Evolutionary conservation across 345 rosid species (phyloP), one percentile per base, ranked within the genome.

Genomic region (Euclidium syriacum): DNA sequence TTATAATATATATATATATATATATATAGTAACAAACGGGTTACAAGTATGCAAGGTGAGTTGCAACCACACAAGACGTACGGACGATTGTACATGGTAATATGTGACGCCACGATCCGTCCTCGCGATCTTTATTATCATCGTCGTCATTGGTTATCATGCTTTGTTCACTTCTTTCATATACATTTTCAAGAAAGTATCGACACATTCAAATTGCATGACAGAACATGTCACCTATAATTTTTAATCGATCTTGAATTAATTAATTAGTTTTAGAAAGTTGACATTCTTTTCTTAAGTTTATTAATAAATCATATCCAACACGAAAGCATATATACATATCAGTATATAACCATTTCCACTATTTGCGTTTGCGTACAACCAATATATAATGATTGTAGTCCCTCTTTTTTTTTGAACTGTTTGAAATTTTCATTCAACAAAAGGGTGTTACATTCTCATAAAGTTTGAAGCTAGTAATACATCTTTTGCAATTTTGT

Each of bases 61-160:
- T 39, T 56, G 56, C 47, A 57, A 19, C n/a, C 24, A 27, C 24
- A 15, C n/a, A n/a, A n/a, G 47, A 47, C 30, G 48, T 35, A 38
- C 64, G 64, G 49, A 38, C 40, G 20, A 18, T 26, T 8, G 7
- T 42, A 16, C 35, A 42, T 32, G 22, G 62, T 44, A 10, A 36
- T n/a, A 26, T 67, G 65, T 38, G 57, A 57, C 18, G 65, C 52
- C 15, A 27, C 58, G 58, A 57, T 29, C 57, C 71, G 58, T 29
- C 58, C 65, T 67, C 65, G 58, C 35, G 12, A 34, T 18, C 36
- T 27, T 44, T 55, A 24, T 17, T 11, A 16, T 23, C 12, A 47
- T 15, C 32, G 24, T 19, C 34, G 17, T 20, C 42, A 14, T 14
- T 20, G 30, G 9, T 59, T 41, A 17, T 26, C 3, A 6, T 12